These are phyloP conservation scores for Citrus australasica DNA, from an alignment of 345 rosid species.

Conservation along the genomic window DNA sequence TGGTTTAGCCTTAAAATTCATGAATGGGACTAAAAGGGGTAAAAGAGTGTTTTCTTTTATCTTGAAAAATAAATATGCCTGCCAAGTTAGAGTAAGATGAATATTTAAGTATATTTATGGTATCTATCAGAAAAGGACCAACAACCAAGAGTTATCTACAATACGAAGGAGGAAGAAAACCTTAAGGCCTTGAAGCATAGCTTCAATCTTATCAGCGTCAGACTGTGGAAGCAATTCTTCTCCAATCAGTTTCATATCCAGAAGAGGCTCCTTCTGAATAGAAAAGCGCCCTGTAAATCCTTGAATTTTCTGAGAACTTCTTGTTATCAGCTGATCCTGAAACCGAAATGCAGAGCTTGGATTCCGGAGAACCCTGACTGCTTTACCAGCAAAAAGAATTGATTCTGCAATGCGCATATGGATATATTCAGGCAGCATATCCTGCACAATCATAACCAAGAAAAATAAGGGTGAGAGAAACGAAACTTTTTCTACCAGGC, in stretches of 20 bases:
- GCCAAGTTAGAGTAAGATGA: background rate
- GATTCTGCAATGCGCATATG: slow-evolving; percentile 93
- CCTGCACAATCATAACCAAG: slow-evolving; percentile 50
- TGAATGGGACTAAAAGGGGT: slow-evolving; percentile 1
- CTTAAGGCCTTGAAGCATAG: slow-evolving; percentile 84
- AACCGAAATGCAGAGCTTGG: slow-evolving; percentile 71
- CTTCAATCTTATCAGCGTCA: slow-evolving; percentile 94
- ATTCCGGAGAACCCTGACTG: slow-evolving; percentile 89
- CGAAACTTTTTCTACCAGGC: background rate
- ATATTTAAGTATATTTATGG: background rate
- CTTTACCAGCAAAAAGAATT: slow-evolving; percentile 95
- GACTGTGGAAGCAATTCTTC: slow-evolving; percentile 89
- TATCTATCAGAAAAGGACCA: slow-evolving; percentile 4
- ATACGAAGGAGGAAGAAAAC: slow-evolving; percentile 28
- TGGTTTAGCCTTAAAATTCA: slow-evolving; percentile 5
- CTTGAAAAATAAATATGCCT: background rate
- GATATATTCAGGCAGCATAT: slow-evolving; percentile 89
- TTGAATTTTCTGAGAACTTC: slow-evolving; percentile 50
- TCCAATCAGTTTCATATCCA: slow-evolving; percentile 47
- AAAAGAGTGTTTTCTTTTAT: background rate
- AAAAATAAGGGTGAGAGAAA: background rate
- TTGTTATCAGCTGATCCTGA: slow-evolving; percentile 59
- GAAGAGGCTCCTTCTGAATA: slow-evolving; percentile 49
- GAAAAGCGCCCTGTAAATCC: slow-evolving; percentile 51
- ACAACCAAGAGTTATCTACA: background rate